These are phyloP conservation scores for Tylopilus sp. DNA, from an alignment of 768 basidiomycete species.

Conservation along the genomic window DNA sequence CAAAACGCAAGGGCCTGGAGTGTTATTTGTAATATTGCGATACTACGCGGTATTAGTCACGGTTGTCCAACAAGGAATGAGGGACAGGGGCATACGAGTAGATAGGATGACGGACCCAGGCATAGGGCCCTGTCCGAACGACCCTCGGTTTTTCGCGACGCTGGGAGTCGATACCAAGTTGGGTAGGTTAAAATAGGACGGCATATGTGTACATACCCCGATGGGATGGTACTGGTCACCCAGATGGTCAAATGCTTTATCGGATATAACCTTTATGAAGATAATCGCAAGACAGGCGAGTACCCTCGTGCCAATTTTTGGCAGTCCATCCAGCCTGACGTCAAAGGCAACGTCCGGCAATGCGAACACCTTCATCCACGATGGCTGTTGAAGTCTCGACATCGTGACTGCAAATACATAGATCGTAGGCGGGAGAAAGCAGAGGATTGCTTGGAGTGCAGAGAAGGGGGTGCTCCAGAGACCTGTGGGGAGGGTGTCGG, in stretches of 20 bases:
- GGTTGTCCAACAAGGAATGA: neutral
- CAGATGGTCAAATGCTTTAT: too few species aligned
- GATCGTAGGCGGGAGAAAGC: neutral
- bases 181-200: too few species aligned
- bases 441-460: neutral
- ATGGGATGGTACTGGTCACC: neutral
- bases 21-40: neutral
- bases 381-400: constrained; percentile 1
- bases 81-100: constrained; percentile 2
- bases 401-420: neutral
- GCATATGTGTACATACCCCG: too few species aligned
- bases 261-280: too few species aligned
- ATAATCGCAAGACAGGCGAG: neutral
- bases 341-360: neutral
- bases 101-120: constrained; percentile 12
- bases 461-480: neutral
- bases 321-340: neutral
- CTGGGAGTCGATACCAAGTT: too few species aligned
- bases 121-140: constrained; percentile 12
- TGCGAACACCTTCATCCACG: constrained; percentile 3
- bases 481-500: neutral
- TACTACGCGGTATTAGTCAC: neutral
- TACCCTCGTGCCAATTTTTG: neutral
- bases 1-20: constrained; percentile 2
- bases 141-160: constrained; percentile 12